Percentiles rank a stretch among this genome's conserved stretches.
phyloP scores from a whole-genome alignment of 2,329 filamentous ascomycete genomes.

The Pezicula radicicola region DNA sequence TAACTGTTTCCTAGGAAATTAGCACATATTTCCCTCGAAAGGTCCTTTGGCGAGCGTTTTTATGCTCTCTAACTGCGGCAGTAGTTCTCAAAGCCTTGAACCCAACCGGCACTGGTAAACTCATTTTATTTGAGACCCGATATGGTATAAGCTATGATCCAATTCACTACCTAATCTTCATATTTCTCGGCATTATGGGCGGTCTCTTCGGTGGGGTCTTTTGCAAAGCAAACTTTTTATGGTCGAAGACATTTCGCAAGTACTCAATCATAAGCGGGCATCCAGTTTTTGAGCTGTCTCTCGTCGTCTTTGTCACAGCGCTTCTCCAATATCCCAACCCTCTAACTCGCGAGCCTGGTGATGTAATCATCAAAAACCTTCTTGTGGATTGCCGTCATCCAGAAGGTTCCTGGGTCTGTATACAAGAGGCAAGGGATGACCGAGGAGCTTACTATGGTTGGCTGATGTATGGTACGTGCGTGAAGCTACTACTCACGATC shows the following conservation, averaged over 20 bases:
- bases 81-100: slow-evolving; percentile 55
- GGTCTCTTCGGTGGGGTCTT: slow-evolving; percentile 57
- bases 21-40: slow-evolving; percentile 57
- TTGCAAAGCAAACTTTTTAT: slow-evolving; percentile 54
- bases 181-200: slow-evolving; percentile 52
- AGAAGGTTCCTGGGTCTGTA: slow-evolving; percentile 44
- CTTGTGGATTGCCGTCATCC: slow-evolving; percentile 49
- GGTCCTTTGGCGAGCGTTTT: slow-evolving; percentile 56
- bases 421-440: slow-evolving; percentile 39
- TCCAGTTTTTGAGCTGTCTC: slow-evolving; percentile 52
- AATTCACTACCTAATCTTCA: slow-evolving; percentile 53
- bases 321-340: slow-evolving; percentile 55
- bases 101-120: slow-evolving; percentile 55
- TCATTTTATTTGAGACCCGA: slow-evolving; percentile 58
- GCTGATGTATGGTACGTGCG: slow-evolving; percentile 48
- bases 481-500: slow-evolving; percentile 53
- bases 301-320: slow-evolving; percentile 51
- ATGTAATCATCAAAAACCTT: slow-evolving; percentile 53
- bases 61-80: slow-evolving; percentile 54
- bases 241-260: slow-evolving; percentile 52
- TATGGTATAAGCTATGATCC: slow-evolving; percentile 54
- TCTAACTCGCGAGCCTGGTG: slow-evolving; percentile 50
- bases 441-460: slow-evolving; percentile 44
- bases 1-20: slow-evolving; percentile 41
- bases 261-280: slow-evolving; percentile 49